Conservation (phyloP, 2,329 filamentous ascomycete genomes). For the Penicillium sp. region DNA sequence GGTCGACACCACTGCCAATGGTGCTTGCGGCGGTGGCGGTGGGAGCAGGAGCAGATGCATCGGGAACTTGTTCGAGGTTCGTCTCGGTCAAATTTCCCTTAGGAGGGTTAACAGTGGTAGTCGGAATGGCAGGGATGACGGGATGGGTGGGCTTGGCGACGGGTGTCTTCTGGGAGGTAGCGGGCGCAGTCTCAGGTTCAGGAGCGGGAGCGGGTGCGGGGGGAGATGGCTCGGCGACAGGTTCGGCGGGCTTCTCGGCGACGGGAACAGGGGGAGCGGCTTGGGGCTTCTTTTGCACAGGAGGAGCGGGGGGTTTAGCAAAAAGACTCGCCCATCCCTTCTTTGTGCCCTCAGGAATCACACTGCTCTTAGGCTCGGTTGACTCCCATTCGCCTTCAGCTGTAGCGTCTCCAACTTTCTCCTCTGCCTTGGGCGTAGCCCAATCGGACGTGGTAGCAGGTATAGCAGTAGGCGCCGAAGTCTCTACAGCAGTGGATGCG, state of each 20-base stretch:
- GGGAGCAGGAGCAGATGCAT: slow-evolving; percentile 65
- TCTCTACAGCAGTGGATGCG: slow-evolving; percentile 19
- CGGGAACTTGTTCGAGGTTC: slow-evolving; percentile 83
- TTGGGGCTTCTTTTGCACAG: slow-evolving; percentile 44
- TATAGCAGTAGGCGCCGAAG: slow-evolving; percentile 12
- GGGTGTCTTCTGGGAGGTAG: slow-evolving; percentile 28
- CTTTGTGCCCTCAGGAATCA: slow-evolving; percentile 35
- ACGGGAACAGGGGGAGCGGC: slow-evolving; percentile 25
- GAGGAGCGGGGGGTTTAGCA: slow-evolving; percentile 51
- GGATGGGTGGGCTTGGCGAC: slow-evolving; percentile 31
- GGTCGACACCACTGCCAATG: slow-evolving; percentile 74
- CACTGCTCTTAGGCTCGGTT: slow-evolving; percentile 27
- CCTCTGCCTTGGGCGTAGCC: slow-evolving; percentile 4
- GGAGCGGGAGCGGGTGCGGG: slow-evolving; percentile 33
- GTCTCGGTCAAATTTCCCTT: slow-evolving; percentile 79
- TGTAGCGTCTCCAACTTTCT: slow-evolving; percentile 22
- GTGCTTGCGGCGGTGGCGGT: slow-evolving; percentile 84
- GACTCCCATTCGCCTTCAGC: slow-evolving; percentile 19
- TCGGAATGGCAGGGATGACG: slow-evolving; percentile 30
- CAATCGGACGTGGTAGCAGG: slow-evolving; percentile 8
- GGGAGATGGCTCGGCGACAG: slow-evolving; percentile 35
- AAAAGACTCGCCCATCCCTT: slow-evolving; percentile 66
- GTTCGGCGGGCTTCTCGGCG: slow-evolving; percentile 25
- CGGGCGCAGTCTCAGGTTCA: slow-evolving; percentile 34
- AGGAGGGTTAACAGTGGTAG: slow-evolving; percentile 52